Percentiles rank a stretch among this genome's conserved stretches.
phyloP scores from a whole-genome alignment of 2,329 filamentous ascomycete species.

The Geosmithia putterillii region DNA sequence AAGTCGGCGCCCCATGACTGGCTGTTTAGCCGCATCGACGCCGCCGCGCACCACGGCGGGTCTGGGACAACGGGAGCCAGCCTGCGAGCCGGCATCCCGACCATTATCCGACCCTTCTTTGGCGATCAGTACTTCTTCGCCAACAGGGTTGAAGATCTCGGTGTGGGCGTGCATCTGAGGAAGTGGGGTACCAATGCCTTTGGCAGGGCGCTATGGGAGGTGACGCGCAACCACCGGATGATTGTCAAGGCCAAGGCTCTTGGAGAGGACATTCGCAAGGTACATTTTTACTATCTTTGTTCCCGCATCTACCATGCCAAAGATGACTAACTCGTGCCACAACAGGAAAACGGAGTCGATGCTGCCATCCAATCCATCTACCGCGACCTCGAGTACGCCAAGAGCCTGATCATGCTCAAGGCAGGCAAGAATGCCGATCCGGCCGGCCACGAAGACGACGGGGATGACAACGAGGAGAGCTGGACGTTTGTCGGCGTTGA shows the following conservation, averaged over 20 bases:
- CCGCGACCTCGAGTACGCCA: slow-evolving; percentile 87
- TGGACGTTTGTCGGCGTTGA: slow-evolving; percentile 77
- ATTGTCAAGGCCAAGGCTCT: slow-evolving; percentile 71
- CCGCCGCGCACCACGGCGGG: slow-evolving; percentile 87
- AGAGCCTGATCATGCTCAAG: slow-evolving; percentile 62
- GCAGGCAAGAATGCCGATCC: slow-evolving; percentile 33
- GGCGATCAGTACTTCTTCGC: slow-evolving; percentile 98
- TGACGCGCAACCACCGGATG: slow-evolving; percentile 82
- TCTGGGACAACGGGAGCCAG: slow-evolving; percentile 92
- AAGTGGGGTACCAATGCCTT: slow-evolving; percentile 83
- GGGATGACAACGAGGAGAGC: slow-evolving; percentile 54
- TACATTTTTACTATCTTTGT: slow-evolving; percentile 29
- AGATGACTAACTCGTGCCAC: not conserved
- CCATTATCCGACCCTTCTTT: slow-evolving; percentile 93
- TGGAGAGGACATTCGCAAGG: slow-evolving; percentile 77
- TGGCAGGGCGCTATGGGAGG: slow-evolving; percentile 79
- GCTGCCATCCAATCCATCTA: slow-evolving; percentile 88
- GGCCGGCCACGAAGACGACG: slow-evolving; percentile 16
- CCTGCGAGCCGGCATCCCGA: slow-evolving; percentile 79
- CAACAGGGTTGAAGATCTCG: slow-evolving; percentile 77
- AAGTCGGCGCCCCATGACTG: slow-evolving; percentile 90
- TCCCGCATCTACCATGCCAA: not conserved
- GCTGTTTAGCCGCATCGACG: slow-evolving; percentile 89
- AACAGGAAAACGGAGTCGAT: slow-evolving; percentile 78
- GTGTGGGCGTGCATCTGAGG: slow-evolving; percentile 80